Evolutionary conservation across 176 grass and related monocot species (phyloP), one percentile per base, ranked within the genome.

Genomic region (Avena atlantica): DNA sequence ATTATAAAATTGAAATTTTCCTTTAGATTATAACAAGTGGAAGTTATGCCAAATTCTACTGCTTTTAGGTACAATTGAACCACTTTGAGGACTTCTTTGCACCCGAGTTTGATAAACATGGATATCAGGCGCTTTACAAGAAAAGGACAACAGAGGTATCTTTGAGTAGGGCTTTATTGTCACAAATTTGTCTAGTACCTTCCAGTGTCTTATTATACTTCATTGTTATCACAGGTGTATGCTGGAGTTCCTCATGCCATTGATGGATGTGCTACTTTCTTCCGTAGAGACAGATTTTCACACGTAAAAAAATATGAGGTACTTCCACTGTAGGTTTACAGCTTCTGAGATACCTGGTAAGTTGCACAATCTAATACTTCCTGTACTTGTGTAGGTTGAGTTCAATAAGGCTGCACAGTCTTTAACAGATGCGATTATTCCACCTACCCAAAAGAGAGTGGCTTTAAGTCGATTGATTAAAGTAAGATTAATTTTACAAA

Each of bases 251-350:
- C 89, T 80, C 85, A 86, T 49, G 81, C 83, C 4, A 85, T 99
- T 47, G 94, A 99, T 68, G 97, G 94, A 0, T 99, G 97, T 93
- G 97, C 97, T 72, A 99, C 94, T 63, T 99, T 99, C 94, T 99
- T 99, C 60, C 97, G 97, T n/a, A 93, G 89, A 81, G 97, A 99
- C 69, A 93, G 90, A 79, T 99, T 99, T 92, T 94, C 92, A n/a
- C 97, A 99, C 89, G 97, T 99, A 62, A 99, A 99, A 86, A 99
- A 99, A 90, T 99, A 99, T 52, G 97, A 99, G 97, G 97, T 99
- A 93, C 48, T 21, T 16, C 36, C 64, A 62, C 19, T 87, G 24
- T 23, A 16, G 16, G 27, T 76, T 78, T 78, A 58, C 74, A 80
- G 42, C 84, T 67, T 17, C 27, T 36, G 64, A 67, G 64, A 27